Evolutionary conservation across 768 basidiomycete species (phyloP).

Genomic region (Leucocoprinus birnbaumii): DNA sequence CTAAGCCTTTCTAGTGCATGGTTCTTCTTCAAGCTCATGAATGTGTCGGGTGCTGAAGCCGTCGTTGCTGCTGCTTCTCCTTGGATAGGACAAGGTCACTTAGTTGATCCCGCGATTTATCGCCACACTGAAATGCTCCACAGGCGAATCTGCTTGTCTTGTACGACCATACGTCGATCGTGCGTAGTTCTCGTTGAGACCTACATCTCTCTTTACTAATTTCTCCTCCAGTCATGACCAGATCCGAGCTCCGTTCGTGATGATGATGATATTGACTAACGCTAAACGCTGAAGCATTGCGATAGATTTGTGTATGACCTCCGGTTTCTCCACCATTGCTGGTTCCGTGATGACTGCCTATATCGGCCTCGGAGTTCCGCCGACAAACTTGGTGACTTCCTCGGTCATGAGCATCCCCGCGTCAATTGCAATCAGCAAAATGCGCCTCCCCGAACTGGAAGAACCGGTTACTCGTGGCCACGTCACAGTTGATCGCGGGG

Average conservation of each 20-base stretch:
- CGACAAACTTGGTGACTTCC: constrained; percentile 80
- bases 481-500: constrained; percentile 80
- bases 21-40: constrained; percentile 92
- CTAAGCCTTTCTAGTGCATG: constrained; percentile 53
- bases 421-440: constrained; percentile 88
- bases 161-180: constrained; percentile 80
- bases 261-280: background rate
- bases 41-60: constrained; percentile 92
- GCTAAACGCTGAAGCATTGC: background rate
- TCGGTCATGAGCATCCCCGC: constrained; percentile 96
- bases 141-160: constrained; percentile 77
- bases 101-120: background rate
- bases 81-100: constrained; percentile 81
- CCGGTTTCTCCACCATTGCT: constrained; percentile 91
- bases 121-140: background rate
- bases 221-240: constrained; percentile 58
- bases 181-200: constrained; percentile 20
- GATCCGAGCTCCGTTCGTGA: constrained; percentile 69
- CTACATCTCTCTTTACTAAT: background rate
- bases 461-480: constrained; percentile 84
- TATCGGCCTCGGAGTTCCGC: constrained; percentile 72
- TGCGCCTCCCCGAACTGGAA: constrained; percentile 81
- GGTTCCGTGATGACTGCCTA: constrained; percentile 88
- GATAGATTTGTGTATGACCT: constrained; percentile 82
- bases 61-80: constrained; percentile 91